These are phyloP conservation scores for Colletotrichum tropicale DNA, from an alignment of 2,329 filamentous ascomycete species.

Conservation along the genomic window DNA sequence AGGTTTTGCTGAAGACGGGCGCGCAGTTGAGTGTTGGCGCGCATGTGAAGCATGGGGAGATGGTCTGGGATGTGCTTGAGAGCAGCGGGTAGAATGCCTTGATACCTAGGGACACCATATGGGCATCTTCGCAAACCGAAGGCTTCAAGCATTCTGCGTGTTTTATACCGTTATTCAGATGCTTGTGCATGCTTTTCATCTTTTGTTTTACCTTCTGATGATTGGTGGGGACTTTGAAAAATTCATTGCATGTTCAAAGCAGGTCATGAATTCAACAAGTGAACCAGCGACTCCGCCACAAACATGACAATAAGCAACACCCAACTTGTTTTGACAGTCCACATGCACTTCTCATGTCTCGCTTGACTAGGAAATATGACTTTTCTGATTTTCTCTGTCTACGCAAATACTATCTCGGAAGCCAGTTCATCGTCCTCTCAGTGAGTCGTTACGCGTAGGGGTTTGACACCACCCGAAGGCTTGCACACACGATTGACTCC, in stretches of 20 bases:
- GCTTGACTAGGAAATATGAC: too few species aligned
- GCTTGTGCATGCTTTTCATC: not conserved
- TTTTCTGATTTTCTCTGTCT: not conserved
- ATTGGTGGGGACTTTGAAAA: not conserved
- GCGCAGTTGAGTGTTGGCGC: slow-evolving; percentile 20
- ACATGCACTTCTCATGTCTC: not conserved
- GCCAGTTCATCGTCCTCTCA: not conserved
- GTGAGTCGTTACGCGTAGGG: not conserved
- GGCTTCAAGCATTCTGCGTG: not conserved
- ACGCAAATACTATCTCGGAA: not conserved
- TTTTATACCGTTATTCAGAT: not conserved
- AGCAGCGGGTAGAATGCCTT: not conserved
- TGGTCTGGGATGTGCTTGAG: slow-evolving; percentile 40
- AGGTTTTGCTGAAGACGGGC: slow-evolving; percentile 23
- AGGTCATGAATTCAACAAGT: not conserved
- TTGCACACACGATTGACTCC: not conserved
- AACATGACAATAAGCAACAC: not conserved
- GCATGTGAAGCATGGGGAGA: slow-evolving; percentile 25
- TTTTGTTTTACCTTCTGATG: not conserved
- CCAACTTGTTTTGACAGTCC: not conserved
- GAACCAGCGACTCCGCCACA: not conserved
- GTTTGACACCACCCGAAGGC: not conserved
- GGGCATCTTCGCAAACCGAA: not conserved
- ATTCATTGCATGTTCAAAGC: not conserved
- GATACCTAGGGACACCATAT: not conserved